Evolutionary conservation across 768 basidiomycete genomes (phyloP), one percentile per base, ranked within the genome.

Genomic region (Mycena albidolilacea): DNA sequence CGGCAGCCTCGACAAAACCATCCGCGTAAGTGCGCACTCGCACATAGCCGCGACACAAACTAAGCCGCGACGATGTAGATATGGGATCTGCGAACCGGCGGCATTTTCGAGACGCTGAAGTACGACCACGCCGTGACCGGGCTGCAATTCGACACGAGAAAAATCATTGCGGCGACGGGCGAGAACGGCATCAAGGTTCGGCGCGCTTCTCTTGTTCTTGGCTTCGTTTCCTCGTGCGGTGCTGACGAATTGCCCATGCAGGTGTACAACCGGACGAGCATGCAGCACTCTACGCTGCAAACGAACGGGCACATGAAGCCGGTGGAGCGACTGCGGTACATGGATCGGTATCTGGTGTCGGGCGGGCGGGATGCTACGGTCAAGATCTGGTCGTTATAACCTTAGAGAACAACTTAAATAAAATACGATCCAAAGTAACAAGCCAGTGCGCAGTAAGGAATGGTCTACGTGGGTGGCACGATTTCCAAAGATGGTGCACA

Each of bases 261-360:
- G 96, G 89, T 97, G 44, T 99, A 97, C 84, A 99, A 99, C 81
- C 93, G 98, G 38, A 98, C 96, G 9, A 95, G 92, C 73, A 91
- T 93, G 86, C 94, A 97, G 78, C 92, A 96, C 72, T 94, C 95
- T 12, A 89, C 93, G 37, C 82, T 99, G 58, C 81, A 88, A 55
- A 95, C 93, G 7, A 99, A 98, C 80, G 98, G 98, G n/a, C 98
- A 99, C 81, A 94, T 89, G 19, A 91, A 90, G 73, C 97, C 97
- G 0, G 93, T 92, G 38, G 95, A 97, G 83, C 89, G 89, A 75
- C 85, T 99, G 73, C 90, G 98, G 60, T 99, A 97, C 83, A 97
- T 98, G 92, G 98, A 99, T 82, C 91, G 93, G 60, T 99, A 98
- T 83, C 86, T 98, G 58, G 92, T 95, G 38, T 94, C 95, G 10